Conservation (phyloP, 2,329 filamentous ascomycete genomes). For the Pseudopyricularia cyperi region DNA sequence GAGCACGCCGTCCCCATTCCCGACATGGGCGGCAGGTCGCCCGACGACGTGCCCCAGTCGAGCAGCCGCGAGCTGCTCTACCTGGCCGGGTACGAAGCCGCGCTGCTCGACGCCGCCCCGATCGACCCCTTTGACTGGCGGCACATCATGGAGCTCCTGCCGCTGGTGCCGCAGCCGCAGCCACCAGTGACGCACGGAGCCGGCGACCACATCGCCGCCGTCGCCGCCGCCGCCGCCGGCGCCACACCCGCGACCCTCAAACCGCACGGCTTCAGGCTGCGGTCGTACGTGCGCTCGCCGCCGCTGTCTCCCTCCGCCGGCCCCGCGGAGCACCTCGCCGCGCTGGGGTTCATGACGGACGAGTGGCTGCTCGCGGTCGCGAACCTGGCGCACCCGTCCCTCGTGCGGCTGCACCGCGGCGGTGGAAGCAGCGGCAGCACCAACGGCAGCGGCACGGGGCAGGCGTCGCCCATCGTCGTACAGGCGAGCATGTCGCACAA, state of each 20-base stretch:
- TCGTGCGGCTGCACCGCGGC: not conserved
- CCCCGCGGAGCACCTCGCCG: not conserved
- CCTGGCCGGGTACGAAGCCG: not conserved
- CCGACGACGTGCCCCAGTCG: not conserved
- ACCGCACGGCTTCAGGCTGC: not conserved
- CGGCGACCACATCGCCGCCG: not conserved
- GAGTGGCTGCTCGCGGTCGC: not conserved
- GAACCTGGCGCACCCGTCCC: conserved; percentile 1
- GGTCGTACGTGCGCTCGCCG: conserved; percentile 1
- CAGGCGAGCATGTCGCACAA: conserved; percentile 1
- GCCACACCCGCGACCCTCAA: not conserved
- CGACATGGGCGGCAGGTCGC: not conserved
- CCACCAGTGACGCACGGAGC: not conserved
- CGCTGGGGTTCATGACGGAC: conserved; percentile 2
- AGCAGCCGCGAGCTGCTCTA: not conserved
- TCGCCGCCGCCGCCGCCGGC: not conserved
- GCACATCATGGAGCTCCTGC: not conserved
- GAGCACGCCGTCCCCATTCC: not conserved
- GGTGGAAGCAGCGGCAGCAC: too few relatives aligned
- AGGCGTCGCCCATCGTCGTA: not conserved
- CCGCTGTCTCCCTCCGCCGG: not conserved
- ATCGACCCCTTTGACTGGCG: conserved; percentile 3
- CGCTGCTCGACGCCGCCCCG: not conserved
- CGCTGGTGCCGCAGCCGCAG: not conserved
- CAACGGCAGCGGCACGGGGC: too few relatives aligned